Percentiles rank a stretch among this genome's conserved stretches.
phyloP scores from a whole-genome alignment of 2,329 filamentous ascomycete species.

The Stagonosporopsis tanaceti region DNA sequence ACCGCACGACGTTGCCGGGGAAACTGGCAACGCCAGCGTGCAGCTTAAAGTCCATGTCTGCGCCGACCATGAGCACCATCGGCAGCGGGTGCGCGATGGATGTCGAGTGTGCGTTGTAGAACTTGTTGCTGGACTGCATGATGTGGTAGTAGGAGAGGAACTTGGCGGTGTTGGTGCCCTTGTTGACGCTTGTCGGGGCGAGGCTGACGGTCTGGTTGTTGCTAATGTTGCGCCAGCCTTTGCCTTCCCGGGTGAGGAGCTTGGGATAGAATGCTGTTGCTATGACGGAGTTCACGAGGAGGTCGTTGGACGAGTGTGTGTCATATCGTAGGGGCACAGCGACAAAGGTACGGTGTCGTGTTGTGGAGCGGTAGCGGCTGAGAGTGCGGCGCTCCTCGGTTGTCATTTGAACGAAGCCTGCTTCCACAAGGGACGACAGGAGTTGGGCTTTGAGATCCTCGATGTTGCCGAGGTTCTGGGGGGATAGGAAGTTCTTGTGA shows the following conservation, averaged over 20 bases:
- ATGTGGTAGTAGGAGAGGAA: slow-evolving; percentile 98
- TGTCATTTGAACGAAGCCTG: slow-evolving; percentile 80
- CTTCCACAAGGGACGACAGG: slow-evolving; percentile 82
- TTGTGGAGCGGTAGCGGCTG: slow-evolving; percentile 71
- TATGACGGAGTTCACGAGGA: slow-evolving; percentile 80
- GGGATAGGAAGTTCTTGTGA: slow-evolving; percentile 89
- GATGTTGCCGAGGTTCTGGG: slow-evolving; percentile 89
- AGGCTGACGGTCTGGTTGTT: slow-evolving; percentile 92
- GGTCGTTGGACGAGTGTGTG: slow-evolving; percentile 79
- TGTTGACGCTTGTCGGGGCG: slow-evolving; percentile 90
- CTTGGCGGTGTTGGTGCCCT: slow-evolving; percentile 65
- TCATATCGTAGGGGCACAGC: slow-evolving; percentile 80
- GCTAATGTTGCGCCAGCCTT: slow-evolving; percentile 87
- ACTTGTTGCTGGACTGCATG: slow-evolving; percentile 85
- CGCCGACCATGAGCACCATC: slow-evolving; percentile 76
- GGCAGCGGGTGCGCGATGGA: slow-evolving; percentile 82
- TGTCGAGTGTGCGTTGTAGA: slow-evolving; percentile 79
- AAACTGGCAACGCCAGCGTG: slow-evolving; percentile 87
- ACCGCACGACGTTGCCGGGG: slow-evolving; percentile 85
- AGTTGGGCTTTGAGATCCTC: slow-evolving; percentile 96
- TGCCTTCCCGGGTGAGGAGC: slow-evolving; percentile 81
- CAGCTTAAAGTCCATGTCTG: slow-evolving; percentile 83
- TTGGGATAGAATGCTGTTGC: slow-evolving; percentile 97
- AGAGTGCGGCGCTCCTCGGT: slow-evolving; percentile 75
- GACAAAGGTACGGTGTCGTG: slow-evolving; percentile 78